Base-by-base conservation (phyloP, 495 filamentous ascomycete species). In the Symbiotaphrina buchneri region DNA sequence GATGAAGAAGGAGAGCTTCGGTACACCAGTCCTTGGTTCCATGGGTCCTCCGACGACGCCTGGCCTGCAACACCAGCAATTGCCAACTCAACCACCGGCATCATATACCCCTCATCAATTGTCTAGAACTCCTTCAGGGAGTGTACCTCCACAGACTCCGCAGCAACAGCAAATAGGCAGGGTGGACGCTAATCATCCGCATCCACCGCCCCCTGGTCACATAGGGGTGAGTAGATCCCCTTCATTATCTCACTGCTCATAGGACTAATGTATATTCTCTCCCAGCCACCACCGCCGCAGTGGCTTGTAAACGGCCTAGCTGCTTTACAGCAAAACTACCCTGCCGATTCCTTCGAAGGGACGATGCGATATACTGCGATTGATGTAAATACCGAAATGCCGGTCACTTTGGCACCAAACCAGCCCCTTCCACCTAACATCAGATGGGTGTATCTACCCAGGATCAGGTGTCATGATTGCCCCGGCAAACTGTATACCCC, bases 401-500 rank as follows among this genome's bases (percentile, higher is more conserved):
- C 63, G 8, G 55, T 68, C 16, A 6, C 59, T 8, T 48, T 62
- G 30, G 50, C 53, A 10, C 55, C 59, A 1, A 51, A 45, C 26
- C 51, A 61, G 15, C 49, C 65, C 3, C 37, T 52, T 5, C 58
- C 68, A 4, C 43, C 57, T 5, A 47, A 63, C 39, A 49, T 76
- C 36, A 73, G 76, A 49, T 76, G 67, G 26, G 65, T 74, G 49
- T 90, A 67, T 38, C 58, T 90, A 23, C 82, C 87, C 1, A 65
- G 87, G 18, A 92, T 94, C 33, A 63, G 73, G 21, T 97, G 87
- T 44, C 64, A 68, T 25, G 87, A 94, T 45, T 94, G 87, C 51
- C 78, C 85, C 2, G 80, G 82, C 21, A 94, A 93, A 47, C 53
- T 91, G 19, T 97, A 97, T 47, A 92, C 76, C 0, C 74, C 81